Base-by-base conservation (phyloP, 1,284 basidiomycete species). In the Marasmius fiardii region DNA sequence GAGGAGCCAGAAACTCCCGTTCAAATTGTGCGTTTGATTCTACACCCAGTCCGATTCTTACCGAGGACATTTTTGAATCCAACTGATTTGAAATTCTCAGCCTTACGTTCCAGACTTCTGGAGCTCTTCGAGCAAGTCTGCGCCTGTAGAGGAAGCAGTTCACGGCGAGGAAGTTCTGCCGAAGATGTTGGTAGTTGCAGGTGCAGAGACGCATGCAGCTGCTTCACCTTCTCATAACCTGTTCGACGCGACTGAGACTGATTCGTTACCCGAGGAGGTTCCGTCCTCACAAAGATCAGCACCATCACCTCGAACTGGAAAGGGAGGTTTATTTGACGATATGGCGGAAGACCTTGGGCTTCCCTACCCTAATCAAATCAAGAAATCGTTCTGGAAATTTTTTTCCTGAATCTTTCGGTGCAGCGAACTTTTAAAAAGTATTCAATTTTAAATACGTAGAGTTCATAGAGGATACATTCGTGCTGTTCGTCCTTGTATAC, bases 101-200 rank as follows among this genome's bases (percentile, higher is more conserved):
- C 89, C 89, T 4, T 88, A 81, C 65, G 71, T 85, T 16, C 88
- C 88, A 39, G 88, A 90, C 70, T 81, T 84, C 61, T 89, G 86
- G 86, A 75, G 83, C 54, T 89, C 88, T 0, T 74, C 77, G 4
- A 66, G 69, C 26, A 64, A 71, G 51, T 72, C 74, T 54, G 65
- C 68, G 60, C 72, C 74, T 54, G 65, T 68, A 60, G 57, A 67
- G 8, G 55, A 64, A 12, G 57, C 60, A 4, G 60, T 64, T 7
- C 53, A 59, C 10, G 71, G 73, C 26, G 71, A 74, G 24, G 63
- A 71, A 10, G 58, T 64, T 2, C 65, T 74, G 16, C 90, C 90
- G 33, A 91, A 88, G 67, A 71, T 95, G 52, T 72, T 92, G 43
- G 84, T 92, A 44, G 81, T 92, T 37, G 83, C 84, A 14, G 86